Evolutionary conservation across 768 basidiomycete genomes (phyloP), one percentile per base, ranked within the genome.

Genomic region (Fistulinella prunicolor): DNA sequence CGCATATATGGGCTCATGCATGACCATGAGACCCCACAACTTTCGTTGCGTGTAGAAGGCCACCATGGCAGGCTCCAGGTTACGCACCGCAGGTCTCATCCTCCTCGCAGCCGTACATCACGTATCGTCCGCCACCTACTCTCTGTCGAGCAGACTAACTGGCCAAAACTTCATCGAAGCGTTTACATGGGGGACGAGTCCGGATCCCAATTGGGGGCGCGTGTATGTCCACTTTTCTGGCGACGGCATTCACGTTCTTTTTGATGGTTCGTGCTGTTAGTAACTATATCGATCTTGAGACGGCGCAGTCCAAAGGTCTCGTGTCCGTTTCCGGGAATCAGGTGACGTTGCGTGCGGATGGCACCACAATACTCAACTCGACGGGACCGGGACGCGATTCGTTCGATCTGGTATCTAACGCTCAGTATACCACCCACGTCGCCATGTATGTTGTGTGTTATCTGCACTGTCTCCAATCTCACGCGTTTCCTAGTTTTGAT

Each of bases 261-360:
- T 23, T 56, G 28, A 59, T 35, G 29, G 2, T 2, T 4, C 1
- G 12, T 40, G 2, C 21, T 19, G 38, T 6, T 9, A 76, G 72
- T 38, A 73, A 71, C 55, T 79, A 79, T 42, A 62, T 80, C 42
- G 60, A 68, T 50, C 67, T 74, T 42, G 58, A 60, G 1, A 82
- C 81, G 0, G 83, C 86, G 3, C 56, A 69, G n/a, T 66, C 69
- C 19, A 63, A 76, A 51, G 83, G 85, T 54, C 64, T 89, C 14
- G 83, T 83, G 0, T 83, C 71, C 50, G 72, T 81, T 2, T 71
- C 71, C 10, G 73, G 71, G 23, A 68, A 78, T 54, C 49, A 55
- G 17, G 65, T 72, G 16, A 66, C 61, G 3, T 42, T 73, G 16
- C 62, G 72, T 24, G 61, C 68, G 3, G 71, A 73, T 39, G 47